Evolutionary conservation across 2,329 filamentous ascomycete genomes (phyloP).

Genomic region (Tolypocladium amazonense): DNA sequence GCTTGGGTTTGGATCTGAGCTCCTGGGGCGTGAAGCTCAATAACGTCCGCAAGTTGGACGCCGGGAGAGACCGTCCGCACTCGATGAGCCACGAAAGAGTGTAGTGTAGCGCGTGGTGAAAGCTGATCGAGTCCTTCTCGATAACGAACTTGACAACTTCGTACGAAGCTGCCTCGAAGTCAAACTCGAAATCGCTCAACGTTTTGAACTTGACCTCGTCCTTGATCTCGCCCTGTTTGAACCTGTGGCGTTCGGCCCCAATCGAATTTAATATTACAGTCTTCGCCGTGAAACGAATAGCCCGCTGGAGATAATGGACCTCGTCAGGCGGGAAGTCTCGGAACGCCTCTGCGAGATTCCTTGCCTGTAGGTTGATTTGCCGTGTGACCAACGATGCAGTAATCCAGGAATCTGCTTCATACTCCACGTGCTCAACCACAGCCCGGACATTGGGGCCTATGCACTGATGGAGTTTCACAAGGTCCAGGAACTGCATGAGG

Average conservation of each 20-base stretch:
- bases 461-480: conserved; percentile 92
- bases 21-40: conserved; percentile 64
- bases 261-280: conserved; percentile 81
- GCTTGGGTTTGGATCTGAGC: conserved; percentile 52
- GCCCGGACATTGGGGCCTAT: conserved; percentile 90
- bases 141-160: conserved; percentile 79
- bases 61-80: conserved; percentile 65
- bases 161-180: conserved; percentile 44
- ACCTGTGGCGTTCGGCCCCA: conserved; percentile 77
- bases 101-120: conserved; percentile 94
- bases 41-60: conserved; percentile 54
- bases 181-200: conserved; percentile 71
- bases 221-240: conserved; percentile 80
- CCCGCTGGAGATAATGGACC: conserved; percentile 53
- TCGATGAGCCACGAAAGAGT: conserved; percentile 94
- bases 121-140: conserved; percentile 84
- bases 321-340: conserved; percentile 56
- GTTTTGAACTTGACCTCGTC: conserved; percentile 75
- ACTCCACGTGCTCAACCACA: conserved; percentile 92
- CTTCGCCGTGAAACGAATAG: conserved; percentile 66
- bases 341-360: conserved; percentile 83
- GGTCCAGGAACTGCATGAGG: conserved; percentile 84
- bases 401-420: conserved; percentile 97
- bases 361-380: conserved; percentile 86
- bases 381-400: conserved; percentile 88